Evolutionary conservation across 768 basidiomycete species (phyloP).

Genomic region (Tylopilus plumbeoviolaceoides): DNA sequence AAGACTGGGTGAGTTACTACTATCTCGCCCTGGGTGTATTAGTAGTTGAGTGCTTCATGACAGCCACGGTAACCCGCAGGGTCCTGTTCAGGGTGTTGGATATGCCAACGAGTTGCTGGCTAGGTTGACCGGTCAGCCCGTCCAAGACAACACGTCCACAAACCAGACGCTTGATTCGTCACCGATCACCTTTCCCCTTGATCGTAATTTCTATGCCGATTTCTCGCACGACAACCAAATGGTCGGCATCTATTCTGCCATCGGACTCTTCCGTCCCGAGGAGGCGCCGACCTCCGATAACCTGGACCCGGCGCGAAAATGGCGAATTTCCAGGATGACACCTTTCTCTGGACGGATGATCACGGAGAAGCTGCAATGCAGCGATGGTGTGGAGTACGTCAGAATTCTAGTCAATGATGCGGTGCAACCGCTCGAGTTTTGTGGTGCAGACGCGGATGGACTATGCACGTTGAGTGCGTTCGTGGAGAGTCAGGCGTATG

Average conservation of each 20-base stretch:
- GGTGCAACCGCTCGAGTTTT: slow-evolving; percentile 59
- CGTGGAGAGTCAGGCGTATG: slow-evolving; percentile 67
- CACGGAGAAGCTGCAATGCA: slow-evolving; percentile 62
- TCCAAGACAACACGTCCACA: slow-evolving; percentile 68
- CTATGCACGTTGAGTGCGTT: slow-evolving; percentile 65
- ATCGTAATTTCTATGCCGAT: slow-evolving; percentile 67
- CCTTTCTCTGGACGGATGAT: slow-evolving; percentile 77
- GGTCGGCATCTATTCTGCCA: slow-evolving; percentile 66
- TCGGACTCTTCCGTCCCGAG: slow-evolving; percentile 49
- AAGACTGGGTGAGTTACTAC: slow-evolving; percentile 53
- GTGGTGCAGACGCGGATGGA: slow-evolving; percentile 48
- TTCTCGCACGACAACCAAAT: slow-evolving; percentile 88
- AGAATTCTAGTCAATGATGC: slow-evolving; percentile 79
- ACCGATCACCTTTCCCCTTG: slow-evolving; percentile 68
- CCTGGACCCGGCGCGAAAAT: slow-evolving; percentile 34
- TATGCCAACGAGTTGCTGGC: slow-evolving; percentile 86
- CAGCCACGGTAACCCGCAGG: slow-evolving; percentile 66
- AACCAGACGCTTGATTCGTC: slow-evolving; percentile 76
- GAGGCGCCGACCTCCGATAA: slow-evolving; percentile 10
- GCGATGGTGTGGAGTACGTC: slow-evolving; percentile 41
- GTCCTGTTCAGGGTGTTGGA: slow-evolving; percentile 79
- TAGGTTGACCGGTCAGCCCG: slow-evolving; percentile 61
- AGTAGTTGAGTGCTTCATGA: neutral
- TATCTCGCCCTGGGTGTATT: neutral
- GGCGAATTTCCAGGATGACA: slow-evolving; percentile 57